Evolutionary conservation across 1,139 yeast genomes (phyloP).

Genomic region (Geotrichum candidum): DNA sequence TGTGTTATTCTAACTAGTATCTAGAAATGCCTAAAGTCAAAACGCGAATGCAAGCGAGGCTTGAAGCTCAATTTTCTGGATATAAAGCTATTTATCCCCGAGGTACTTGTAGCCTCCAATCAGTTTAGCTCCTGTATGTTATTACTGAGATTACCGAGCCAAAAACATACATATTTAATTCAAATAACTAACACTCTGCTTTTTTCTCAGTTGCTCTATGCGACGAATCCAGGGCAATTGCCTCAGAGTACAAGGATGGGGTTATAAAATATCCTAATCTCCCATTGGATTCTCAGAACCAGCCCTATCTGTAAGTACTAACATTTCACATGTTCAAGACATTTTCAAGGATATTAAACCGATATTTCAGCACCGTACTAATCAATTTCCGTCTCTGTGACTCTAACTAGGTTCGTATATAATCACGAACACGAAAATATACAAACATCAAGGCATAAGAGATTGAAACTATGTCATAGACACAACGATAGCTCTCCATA

Average conservation of each 20-base stretch:
- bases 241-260: slow-evolving; percentile 19
- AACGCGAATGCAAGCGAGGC: slow-evolving; percentile 19
- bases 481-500: background rate
- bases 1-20: background rate
- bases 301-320: background rate
- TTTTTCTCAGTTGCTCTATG: slow-evolving; percentile 13
- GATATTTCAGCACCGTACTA: background rate
- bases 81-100: slow-evolving; percentile 16
- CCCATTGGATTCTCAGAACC: background rate
- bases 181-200: background rate
- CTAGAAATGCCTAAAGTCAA: slow-evolving; percentile 19
- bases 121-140: background rate
- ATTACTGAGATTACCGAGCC: background rate
- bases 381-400: background rate
- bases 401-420: background rate
- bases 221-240: slow-evolving; percentile 20
- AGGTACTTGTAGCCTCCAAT: slow-evolving; percentile 10
- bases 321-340: too few species aligned
- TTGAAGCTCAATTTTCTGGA: slow-evolving; percentile 19
- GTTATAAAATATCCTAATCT: slow-evolving; percentile 14
- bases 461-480: too few species aligned
- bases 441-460: background rate
- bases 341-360: too few species aligned
- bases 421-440: background rate
- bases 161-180: too few species aligned